phyloP scores from a whole-genome alignment of 1,284 basidiomycete species.

The Laetiporus sulphureus region DNA sequence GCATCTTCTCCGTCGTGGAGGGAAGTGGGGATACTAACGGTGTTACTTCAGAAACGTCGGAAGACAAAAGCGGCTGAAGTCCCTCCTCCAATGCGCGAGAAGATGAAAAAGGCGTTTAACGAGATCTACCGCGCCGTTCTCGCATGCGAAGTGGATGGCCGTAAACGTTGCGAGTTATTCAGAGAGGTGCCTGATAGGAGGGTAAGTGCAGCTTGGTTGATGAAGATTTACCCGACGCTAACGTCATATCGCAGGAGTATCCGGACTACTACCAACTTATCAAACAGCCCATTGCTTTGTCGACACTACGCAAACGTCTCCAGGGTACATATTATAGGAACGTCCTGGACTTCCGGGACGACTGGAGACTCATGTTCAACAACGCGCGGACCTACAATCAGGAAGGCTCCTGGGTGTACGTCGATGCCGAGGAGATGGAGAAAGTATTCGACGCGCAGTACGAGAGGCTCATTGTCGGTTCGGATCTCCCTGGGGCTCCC shows the following conservation, averaged over 20 bases:
- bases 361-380: constrained; percentile 87
- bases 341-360: constrained; percentile 68
- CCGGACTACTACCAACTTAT: constrained; percentile 81
- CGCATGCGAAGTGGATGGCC: constrained; percentile 67
- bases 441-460: constrained; percentile 71
- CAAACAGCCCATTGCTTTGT: constrained; percentile 77
- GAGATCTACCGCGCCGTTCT: constrained; percentile 79
- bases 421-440: constrained; percentile 91
- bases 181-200: constrained; percentile 71
- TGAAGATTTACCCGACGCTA: constrained; percentile 3
- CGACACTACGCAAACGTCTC: constrained; percentile 81
- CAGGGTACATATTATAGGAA: constrained; percentile 72
- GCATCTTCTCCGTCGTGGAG: neutral
- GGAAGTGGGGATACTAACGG: neutral
- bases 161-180: constrained; percentile 82
- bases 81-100: constrained; percentile 51
- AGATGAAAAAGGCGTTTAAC: constrained; percentile 82
- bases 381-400: constrained; percentile 91
- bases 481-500: constrained; percentile 69
- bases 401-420: constrained; percentile 88
- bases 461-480: constrained; percentile 50
- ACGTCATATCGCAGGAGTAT: constrained; percentile 56
- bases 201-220: constrained; percentile 33
- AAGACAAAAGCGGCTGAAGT: constrained; percentile 57
- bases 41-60: constrained; percentile 62